Evolutionary conservation across 1,284 basidiomycete genomes (phyloP), one percentile per base, ranked within the genome.

Genomic region (Neolentinus lepideus): DNA sequence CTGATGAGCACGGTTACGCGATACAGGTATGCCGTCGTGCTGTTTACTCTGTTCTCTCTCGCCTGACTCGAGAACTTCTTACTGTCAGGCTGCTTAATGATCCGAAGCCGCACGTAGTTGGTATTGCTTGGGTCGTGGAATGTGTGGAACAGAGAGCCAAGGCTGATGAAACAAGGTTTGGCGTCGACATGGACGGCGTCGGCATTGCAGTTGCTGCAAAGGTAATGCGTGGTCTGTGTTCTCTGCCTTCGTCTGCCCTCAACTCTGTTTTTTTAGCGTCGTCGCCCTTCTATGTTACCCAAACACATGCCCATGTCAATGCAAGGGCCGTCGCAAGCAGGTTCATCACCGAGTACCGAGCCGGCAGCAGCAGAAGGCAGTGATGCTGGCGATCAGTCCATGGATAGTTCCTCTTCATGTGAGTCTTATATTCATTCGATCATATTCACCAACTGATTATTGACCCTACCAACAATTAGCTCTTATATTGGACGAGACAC

Each of bases 51-150:
- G 16, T 54, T 24, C 21, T 27, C 4, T 29, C 6, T 35, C 1
- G 33, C 29, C 9, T 54, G 24, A 31, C 16, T 16, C 16, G 16
- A 35, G 16, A 16, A 35, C 9, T 35, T 35, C 33, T 26, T 16
- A 14, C 10, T 10, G 36, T 1, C 38, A 86, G 85, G 54, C 65
- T 81, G 54, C 68, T 88, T 16, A 73, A 81, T 33, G 83, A 89
- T 27, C 85, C 85, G 0, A 86, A 85, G 62, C 90, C 90, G 0
- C 67, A 77, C 43, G 83, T 95, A 11, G 89, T 97, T 12, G 90
- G 92, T 11, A 91, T 95, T 60, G 85, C 82, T n/a, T 97, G 94
- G 94, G 90, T 96, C 2, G 90, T 93, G 1, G 83, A 88, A 62
- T 93, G 90, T 61, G 88, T 83, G 11, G 92, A 95, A 65, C 78